Evolutionary conservation across 2,329 filamentous ascomycete genomes (phyloP), one percentile per base, ranked within the genome.

Genomic region (Diaporthe sp.): DNA sequence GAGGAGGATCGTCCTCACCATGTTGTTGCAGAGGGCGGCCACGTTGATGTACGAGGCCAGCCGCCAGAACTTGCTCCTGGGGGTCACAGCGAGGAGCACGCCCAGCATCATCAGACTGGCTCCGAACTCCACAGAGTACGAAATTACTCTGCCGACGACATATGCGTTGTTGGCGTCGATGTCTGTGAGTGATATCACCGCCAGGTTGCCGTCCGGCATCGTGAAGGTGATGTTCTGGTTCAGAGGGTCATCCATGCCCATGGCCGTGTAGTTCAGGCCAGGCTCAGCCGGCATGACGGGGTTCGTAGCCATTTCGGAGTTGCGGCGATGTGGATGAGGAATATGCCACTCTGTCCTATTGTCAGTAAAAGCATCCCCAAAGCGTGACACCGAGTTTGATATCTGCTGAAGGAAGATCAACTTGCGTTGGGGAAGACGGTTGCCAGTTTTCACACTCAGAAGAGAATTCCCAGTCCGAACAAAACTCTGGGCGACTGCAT

Each of bases 61-160:
- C 2, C 92, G 92, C 71, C 85, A 85, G 76, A 94, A 90, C 82
- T 94, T 95, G 78, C 90, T 86, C 0, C 86, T 82, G 28, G 90
- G 90, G 0, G 94, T 95, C 82, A 96, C 88, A 75, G 93, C 80
- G 15, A 95, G 84, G 3, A 96, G 85, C 42, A 94, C 87, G 58
- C 93, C 79, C 25, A 96, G 85, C 80, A 95, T 90, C 76, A 93
- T 84, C 75, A 92, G 78, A 63, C 90, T 91, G 34, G 93, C 91
- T 42, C 94, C 94, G 71, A 95, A 87, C 82, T 96, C 94, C 25
- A 89, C 85, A 71, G 90, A 92, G 81, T 93, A 94, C 84, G 92
- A 93, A 86, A 94, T 91, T 81, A 81, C 82, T 37, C 85, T 82
- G 79, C 82, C 84, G 77, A 83, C 76, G 55, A 82, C 81, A 42